Percentiles rank a stretch among this genome's conserved stretches.
These are phyloP conservation scores for Aspergillus terreus DNA, from an alignment of 2,329 filamentous ascomycete genomes.

Conservation along the genomic window DNA sequence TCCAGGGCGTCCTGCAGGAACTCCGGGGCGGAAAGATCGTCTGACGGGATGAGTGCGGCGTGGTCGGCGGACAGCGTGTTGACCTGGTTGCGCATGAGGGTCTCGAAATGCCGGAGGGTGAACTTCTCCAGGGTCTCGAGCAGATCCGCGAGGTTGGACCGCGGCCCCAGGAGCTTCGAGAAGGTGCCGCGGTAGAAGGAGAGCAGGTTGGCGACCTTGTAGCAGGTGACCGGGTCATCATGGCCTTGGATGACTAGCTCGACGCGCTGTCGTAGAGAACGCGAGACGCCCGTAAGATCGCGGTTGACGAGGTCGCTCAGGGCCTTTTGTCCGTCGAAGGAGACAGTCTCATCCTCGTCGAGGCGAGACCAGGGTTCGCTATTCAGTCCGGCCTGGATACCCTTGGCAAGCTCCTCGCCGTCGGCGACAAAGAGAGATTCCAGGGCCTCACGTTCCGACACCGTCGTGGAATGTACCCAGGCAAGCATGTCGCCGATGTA, in stretches of 20 bases:
- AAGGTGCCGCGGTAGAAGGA: conserved; percentile 89
- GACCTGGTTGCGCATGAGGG: conserved; percentile 70
- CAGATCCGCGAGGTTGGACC: conserved; percentile 66
- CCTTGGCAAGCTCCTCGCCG: conserved; percentile 80
- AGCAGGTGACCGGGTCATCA: conserved; percentile 82
- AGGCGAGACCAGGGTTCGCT: conserved; percentile 77
- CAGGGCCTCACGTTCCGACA: conserved; percentile 88
- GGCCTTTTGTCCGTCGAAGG: conserved; percentile 77
- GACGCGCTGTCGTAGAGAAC: conserved; percentile 81
- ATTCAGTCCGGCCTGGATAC: conserved; percentile 73
- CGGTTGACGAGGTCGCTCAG: conserved; percentile 83
- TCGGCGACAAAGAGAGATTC: conserved; percentile 89
- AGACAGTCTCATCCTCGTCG: conserved; percentile 54
- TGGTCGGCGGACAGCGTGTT: conserved; percentile 66
- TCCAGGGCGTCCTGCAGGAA: conserved; percentile 79
- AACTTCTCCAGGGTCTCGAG: conserved; percentile 68
- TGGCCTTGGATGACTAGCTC: conserved; percentile 91
- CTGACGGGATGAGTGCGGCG: conserved; percentile 65
- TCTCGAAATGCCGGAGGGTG: conserved; percentile 77
- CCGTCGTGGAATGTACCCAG: conserved; percentile 90
- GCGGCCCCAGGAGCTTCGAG: conserved; percentile 66
- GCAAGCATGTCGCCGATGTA: conserved; percentile 97
- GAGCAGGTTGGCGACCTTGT: conserved; percentile 84
- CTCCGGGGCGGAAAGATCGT: conserved; percentile 71
- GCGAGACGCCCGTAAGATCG: conserved; percentile 74